phyloP scores from a whole-genome alignment of 257 asterid genomes.

The Gentiana straminea region DNA sequence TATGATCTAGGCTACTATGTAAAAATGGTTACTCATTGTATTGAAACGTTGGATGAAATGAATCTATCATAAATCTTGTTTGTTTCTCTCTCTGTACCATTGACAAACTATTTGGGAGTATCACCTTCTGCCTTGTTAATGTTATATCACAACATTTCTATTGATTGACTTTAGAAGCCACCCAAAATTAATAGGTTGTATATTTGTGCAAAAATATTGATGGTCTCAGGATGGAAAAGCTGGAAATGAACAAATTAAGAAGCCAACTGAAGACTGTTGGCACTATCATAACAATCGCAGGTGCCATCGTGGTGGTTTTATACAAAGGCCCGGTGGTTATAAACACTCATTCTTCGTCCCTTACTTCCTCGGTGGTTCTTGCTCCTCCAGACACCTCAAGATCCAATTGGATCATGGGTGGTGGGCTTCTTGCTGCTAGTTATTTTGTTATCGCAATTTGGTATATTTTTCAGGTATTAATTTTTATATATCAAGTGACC shows the following conservation, averaged over 20 bases:
- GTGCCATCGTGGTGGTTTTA: constrained; percentile 20
- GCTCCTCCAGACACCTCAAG: not conserved
- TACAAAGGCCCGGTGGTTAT: constrained; percentile 16
- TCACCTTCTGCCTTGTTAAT: too few relatives aligned
- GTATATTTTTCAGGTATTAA: constrained; percentile 22
- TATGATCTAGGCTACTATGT: too few relatives aligned
- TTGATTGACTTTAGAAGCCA: too few relatives aligned
- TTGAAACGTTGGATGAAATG: too few relatives aligned
- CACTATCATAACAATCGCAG: constrained; percentile 12
- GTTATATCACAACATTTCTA: too few relatives aligned
- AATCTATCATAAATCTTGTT: too few relatives aligned
- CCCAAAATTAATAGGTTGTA: too few relatives aligned
- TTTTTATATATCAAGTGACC: too few relatives aligned
- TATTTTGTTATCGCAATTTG: constrained; percentile 16
- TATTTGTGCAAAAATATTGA: too few relatives aligned
- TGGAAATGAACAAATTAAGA: constrained; percentile 12
- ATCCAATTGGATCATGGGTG: constrained; percentile 17
- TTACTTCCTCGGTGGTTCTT: not conserved
- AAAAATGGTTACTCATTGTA: too few relatives aligned
- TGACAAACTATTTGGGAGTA: too few relatives aligned
- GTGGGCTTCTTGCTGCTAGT: constrained; percentile 9
- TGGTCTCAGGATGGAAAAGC: constrained; percentile 18
- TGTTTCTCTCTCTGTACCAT: too few relatives aligned
- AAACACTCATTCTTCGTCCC: not conserved
- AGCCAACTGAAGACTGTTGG: constrained; percentile 14